Conservation (phyloP, 202 grass and related monocot genomes). For the Setaria viridis region DNA sequence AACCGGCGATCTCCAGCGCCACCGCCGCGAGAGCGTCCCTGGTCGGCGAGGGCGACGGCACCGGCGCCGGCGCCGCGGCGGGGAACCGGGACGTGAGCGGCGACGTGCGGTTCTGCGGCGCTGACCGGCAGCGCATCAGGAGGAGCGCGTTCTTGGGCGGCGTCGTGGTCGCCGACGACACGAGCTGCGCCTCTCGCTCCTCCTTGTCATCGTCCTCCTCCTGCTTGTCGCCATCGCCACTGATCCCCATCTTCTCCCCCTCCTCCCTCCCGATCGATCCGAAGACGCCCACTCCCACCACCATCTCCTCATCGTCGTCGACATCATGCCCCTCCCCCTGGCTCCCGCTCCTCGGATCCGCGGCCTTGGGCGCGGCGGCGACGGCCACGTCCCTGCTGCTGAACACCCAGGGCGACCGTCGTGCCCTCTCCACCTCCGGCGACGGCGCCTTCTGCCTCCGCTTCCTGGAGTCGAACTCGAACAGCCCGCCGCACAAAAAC, state of each 20-base stretch:
- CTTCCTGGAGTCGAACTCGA: conserved; percentile 43
- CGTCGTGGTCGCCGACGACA: conserved; percentile 60
- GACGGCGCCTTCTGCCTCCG: conserved; percentile 23
- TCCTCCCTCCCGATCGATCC: conserved; percentile 28
- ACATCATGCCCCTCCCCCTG: not conserved
- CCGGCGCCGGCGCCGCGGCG: not conserved
- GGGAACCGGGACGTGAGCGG: conserved; percentile 63
- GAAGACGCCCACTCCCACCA: not conserved
- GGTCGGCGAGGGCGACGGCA: conserved; percentile 22
- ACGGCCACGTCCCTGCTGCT: conserved; percentile 52
- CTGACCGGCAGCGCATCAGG: conserved; percentile 93
- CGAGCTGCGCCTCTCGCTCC: conserved; percentile 39
- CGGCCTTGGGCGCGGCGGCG: conserved; percentile 43
- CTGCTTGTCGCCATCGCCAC: not conserved
- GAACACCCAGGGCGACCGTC: conserved; percentile 58
- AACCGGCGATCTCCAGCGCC: conserved; percentile 13
- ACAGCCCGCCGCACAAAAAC: conserved; percentile 60
- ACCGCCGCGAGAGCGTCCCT: not conserved
- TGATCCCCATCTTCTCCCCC: conserved; percentile 28
- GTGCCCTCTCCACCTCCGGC: conserved; percentile 34
- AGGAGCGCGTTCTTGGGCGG: conserved; percentile 96
- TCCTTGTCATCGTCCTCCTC: conserved; percentile 30
- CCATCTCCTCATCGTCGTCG: not conserved
- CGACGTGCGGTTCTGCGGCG: conserved; percentile 83
- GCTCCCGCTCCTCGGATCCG: not conserved